Base-by-base conservation (phyloP, 2,329 filamentous ascomycete species). In the Colletotrichum gigasporum region DNA sequence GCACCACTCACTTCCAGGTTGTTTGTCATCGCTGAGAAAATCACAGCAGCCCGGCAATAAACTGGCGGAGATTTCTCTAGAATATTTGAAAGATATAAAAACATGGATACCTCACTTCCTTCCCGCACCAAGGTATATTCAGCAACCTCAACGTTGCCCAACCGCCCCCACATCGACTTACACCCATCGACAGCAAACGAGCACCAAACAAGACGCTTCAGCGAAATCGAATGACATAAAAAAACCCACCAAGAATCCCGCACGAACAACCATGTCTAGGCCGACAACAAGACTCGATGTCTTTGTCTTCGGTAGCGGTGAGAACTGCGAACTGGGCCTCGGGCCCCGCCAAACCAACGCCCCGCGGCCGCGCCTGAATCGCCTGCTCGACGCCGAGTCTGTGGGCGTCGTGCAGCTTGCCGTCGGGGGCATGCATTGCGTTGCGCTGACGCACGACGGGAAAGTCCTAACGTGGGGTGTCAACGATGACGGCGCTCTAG, bases 391-490 rank as follows among this genome's bases (percentile, higher is more conserved):
- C 42, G 78, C 82, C 2, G 78, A 83, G 57, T 78, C 77, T 18
- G 79, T 86, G 50, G 84, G 85, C 30, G 83, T 90, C n/a, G 87
- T 90, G 5, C 83, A 87, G 70, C 73, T 91, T 54, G 85, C 87
- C 53, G 81, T 85, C 37, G 88, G 88, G 41, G 87, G 87, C 56
- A 90, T 90, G 86, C 89, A 90, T 74, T 84, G 81, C 54, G 78
- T 86, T 55, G 88, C 86, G 3, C 75, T 90, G 57, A 90, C 88
- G 34, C 81, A 86, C 68, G 83, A 90, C 73, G 88, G 88, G 74
- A 82, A 83, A 68, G 84, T 91, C 67, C 75, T 88, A 48, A 89
- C 87, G 20, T 90, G 89, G 88, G 89, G 89, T 48, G 87, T 89
- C 67, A 91, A 91, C 72, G 87, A 90, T 68, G 85, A 88, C 67